Conservation (phyloP, 1,284 basidiomycete genomes). For the Heimioporus retisporus region DNA sequence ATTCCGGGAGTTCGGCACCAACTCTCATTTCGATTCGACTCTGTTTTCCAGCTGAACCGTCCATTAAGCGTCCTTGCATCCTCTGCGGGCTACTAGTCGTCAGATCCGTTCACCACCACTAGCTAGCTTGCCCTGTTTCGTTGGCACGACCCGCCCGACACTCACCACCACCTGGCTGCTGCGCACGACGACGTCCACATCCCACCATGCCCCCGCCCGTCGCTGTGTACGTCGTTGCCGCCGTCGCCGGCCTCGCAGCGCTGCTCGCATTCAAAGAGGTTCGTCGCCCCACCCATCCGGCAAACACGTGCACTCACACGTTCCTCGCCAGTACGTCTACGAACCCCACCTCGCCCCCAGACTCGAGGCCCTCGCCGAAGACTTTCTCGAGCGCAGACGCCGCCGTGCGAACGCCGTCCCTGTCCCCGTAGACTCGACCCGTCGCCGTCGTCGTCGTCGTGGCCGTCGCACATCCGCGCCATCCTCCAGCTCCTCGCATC, state of each 20-base stretch:
- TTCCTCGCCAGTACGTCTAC: constrained; percentile 60
- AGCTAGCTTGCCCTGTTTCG: too few relatives aligned
- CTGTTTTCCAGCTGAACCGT: too few relatives aligned
- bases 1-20: too few relatives aligned
- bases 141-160: too few relatives aligned
- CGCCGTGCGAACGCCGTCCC: constrained; percentile 26
- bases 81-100: too few relatives aligned
- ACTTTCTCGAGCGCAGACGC: constrained; percentile 53
- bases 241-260: constrained; percentile 52
- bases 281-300: neutral
- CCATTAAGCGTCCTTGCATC: too few relatives aligned
- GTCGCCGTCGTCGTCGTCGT: constrained; percentile 24
- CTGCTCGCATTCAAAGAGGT: constrained; percentile 59
- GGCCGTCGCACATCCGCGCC: neutral
- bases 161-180: constrained; percentile 11
- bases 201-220: constrained; percentile 40
- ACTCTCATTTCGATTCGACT: too few relatives aligned
- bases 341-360: constrained; percentile 70
- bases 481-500: constrained; percentile 28
- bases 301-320: constrained; percentile 37
- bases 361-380: constrained; percentile 62
- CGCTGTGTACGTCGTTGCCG: constrained; percentile 51
- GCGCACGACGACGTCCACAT: constrained; percentile 18
- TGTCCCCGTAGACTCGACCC: constrained; percentile 31
- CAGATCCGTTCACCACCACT: too few relatives aligned